These are phyloP conservation scores for Pseudogymnoascus sp. DNA, from an alignment of 2,329 filamentous ascomycete genomes.

Conservation along the genomic window DNA sequence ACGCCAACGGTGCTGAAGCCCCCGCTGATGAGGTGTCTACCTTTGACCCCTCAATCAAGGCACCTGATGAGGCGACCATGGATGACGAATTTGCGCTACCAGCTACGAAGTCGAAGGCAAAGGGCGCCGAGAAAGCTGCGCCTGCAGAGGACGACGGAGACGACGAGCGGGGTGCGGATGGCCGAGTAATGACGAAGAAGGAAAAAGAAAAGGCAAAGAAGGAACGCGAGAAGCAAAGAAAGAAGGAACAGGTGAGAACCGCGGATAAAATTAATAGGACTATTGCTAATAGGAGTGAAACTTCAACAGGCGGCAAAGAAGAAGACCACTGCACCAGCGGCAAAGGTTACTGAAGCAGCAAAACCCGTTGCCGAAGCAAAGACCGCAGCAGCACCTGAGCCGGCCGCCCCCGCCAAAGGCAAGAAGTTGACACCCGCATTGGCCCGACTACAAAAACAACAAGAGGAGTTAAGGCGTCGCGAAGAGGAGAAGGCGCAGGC, in stretches of 20 bases:
- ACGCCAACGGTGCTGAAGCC: slow-evolving; percentile 52
- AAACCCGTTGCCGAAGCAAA: slow-evolving; percentile 46
- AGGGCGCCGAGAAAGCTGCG: slow-evolving; percentile 43
- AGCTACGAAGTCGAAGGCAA: slow-evolving; percentile 63
- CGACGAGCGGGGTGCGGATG: slow-evolving; percentile 48
- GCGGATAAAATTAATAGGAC: neutral
- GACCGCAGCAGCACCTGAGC: slow-evolving; percentile 37
- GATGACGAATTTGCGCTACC: slow-evolving; percentile 82
- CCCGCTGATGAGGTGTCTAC: slow-evolving; percentile 36
- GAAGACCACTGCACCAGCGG: slow-evolving; percentile 51
- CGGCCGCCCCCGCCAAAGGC: slow-evolving; percentile 59
- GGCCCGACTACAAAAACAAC: slow-evolving; percentile 69
- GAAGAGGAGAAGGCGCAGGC: slow-evolving; percentile 57
- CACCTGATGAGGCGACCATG: slow-evolving; percentile 70
- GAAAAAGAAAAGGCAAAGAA: slow-evolving; percentile 98
- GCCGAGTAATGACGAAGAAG: slow-evolving; percentile 84
- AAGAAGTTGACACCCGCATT: slow-evolving; percentile 82
- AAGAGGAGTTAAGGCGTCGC: slow-evolving; percentile 63
- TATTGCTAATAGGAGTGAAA: slow-evolving; percentile 13
- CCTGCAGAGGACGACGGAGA: slow-evolving; percentile 42
- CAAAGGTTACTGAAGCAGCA: slow-evolving; percentile 50
- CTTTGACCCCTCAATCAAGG: slow-evolving; percentile 49
- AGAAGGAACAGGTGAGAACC: slow-evolving; percentile 80
- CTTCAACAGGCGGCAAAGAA: slow-evolving; percentile 67
- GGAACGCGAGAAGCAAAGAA: slow-evolving; percentile 95